Percentiles rank a stretch among this genome's conserved stretches.
These are phyloP conservation scores for Ceratopteris richardii DNA, from an alignment of 75 land plant genomes.

Conservation along the genomic window DNA sequence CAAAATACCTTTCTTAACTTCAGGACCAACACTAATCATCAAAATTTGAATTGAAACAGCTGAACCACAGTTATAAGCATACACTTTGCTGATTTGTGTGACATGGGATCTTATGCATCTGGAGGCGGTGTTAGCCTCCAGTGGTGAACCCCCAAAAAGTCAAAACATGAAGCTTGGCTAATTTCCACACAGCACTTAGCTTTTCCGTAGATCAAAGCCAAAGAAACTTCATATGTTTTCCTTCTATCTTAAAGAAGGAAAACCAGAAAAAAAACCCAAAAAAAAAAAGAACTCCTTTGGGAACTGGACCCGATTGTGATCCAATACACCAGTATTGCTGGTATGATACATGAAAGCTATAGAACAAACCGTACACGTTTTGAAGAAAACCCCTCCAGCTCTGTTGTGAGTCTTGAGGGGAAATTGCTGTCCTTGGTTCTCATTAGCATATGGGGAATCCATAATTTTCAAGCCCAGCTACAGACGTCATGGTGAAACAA, in stretches of 20 bases:
- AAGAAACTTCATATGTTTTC: background rate
- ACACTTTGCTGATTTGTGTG: no score
- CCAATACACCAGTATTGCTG: background rate
- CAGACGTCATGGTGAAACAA: no score
- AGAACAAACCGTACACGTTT: background rate
- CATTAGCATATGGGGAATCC: no score
- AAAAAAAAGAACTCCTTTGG: background rate
- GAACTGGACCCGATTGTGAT: background rate
- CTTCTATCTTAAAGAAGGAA: no score
- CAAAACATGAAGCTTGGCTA: background rate
- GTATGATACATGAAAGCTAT: background rate
- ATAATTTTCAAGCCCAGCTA: no score
- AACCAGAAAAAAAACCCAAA: no score
- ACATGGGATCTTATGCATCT: no score
- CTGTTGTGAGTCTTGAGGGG: background rate
- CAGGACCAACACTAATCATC: no score
- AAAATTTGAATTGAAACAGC: no score
- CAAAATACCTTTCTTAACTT: no score
- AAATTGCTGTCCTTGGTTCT: no score
- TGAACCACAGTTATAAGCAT: no score
- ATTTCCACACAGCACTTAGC: constrained; percentile 7
- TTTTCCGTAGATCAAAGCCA: constrained; percentile 3
- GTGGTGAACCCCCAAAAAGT: background rate
- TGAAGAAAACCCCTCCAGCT: background rate
- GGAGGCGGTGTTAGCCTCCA: background rate